Conservation (phyloP, 1,284 basidiomycete genomes). For the Ustilago loliicola region DNA sequence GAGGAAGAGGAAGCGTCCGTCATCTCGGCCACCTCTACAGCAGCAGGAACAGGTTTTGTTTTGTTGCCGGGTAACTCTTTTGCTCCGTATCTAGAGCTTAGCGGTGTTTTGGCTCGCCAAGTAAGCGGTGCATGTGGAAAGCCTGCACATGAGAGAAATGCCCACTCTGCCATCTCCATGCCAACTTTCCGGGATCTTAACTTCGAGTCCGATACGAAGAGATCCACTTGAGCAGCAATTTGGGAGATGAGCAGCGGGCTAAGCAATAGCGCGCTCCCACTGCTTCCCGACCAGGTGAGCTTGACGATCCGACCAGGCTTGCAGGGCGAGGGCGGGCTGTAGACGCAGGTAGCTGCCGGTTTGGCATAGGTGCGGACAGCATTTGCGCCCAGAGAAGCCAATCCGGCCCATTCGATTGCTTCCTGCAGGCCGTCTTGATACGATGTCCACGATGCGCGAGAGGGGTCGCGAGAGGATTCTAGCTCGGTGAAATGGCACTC, state of each 20-base stretch:
- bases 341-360: slow-evolving; percentile 34
- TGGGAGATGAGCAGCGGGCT: slow-evolving; percentile 27
- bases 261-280: slow-evolving; percentile 19
- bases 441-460: slow-evolving; percentile 18
- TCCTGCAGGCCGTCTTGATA: slow-evolving; percentile 34
- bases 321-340: slow-evolving; percentile 23
- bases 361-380: slow-evolving; percentile 31
- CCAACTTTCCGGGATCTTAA: not conserved
- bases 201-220: not conserved
- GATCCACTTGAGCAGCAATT: slow-evolving; percentile 24
- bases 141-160: slow-evolving; percentile 38
- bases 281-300: slow-evolving; percentile 21
- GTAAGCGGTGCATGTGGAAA: slow-evolving; percentile 57
- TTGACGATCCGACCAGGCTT: slow-evolving; percentile 28
- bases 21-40: slow-evolving; percentile 9
- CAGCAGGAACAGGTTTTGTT: not conserved
- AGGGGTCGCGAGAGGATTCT: slow-evolving; percentile 7
- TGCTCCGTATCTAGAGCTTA: slow-evolving; percentile 34
- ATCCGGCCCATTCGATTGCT: slow-evolving; percentile 45
- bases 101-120: slow-evolving; percentile 44
- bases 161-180: slow-evolving; percentile 24
- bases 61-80: slow-evolving; percentile 33
- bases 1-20: slow-evolving; percentile 31
- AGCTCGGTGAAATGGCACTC: slow-evolving; percentile 27
- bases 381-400: slow-evolving; percentile 28